A percentile compares a stretch with the other conserved stretches of the same genome.
Conservation (phyloP, 768 basidiomycete genomes). For the Rhodocollybia butyracea region DNA sequence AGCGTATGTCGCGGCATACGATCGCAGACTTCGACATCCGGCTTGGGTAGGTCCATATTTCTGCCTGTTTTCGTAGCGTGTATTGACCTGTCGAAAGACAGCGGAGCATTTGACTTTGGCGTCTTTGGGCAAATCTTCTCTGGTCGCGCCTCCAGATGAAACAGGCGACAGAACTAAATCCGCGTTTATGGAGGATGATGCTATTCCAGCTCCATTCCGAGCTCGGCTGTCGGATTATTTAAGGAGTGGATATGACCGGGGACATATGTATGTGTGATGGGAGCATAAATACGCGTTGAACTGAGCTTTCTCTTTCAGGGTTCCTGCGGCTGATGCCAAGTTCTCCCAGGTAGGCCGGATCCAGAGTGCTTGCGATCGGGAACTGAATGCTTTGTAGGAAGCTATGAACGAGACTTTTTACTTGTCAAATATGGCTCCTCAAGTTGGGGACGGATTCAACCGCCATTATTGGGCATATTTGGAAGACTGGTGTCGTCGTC, state of each 20-base stretch:
- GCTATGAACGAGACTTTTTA: constrained; percentile 98
- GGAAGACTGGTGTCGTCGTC: constrained; percentile 90
- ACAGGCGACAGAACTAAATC: constrained; percentile 72
- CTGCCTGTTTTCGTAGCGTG: neutral
- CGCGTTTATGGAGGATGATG: constrained; percentile 79
- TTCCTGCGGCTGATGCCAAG: constrained; percentile 96
- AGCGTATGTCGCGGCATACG: constrained; percentile 89
- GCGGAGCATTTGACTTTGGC: constrained; percentile 90
- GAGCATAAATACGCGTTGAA: neutral
- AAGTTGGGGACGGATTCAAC: constrained; percentile 97
- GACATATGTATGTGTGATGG: constrained; percentile 76
- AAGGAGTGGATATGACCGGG: constrained; percentile 90
- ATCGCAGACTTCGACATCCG: constrained; percentile 85
- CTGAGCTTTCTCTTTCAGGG: constrained; percentile 45
- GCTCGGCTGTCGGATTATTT: constrained; percentile 89
- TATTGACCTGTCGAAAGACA: constrained; percentile 50
- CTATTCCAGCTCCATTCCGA: constrained; percentile 73
- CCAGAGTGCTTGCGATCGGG: neutral
- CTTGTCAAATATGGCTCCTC: constrained; percentile 94
- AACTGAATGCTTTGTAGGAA: constrained; percentile 35
- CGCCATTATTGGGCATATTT: constrained; percentile 97
- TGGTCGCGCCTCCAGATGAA: constrained; percentile 25
- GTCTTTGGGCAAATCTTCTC: constrained; percentile 54
- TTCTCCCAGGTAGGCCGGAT: constrained; percentile 60
- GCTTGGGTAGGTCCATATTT: constrained; percentile 77